phyloP scores from a whole-genome alignment of 768 basidiomycete species.

The Candolleomyces efflorescens region DNA sequence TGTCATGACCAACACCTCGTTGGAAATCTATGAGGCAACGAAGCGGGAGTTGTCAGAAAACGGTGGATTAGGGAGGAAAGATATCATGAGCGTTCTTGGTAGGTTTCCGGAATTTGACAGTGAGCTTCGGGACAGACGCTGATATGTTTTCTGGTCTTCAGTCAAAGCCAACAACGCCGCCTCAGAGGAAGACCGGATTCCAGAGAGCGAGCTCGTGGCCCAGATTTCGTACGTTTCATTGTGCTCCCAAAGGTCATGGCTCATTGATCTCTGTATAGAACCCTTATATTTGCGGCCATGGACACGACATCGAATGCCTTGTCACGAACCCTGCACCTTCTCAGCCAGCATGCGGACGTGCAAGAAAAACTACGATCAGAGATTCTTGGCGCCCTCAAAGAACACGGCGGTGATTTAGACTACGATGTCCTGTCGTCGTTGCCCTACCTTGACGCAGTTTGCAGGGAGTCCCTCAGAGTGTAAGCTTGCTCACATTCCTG shows the following conservation, averaged over 20 bases:
- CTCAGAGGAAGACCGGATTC: constrained; percentile 24
- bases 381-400: constrained; percentile 21
- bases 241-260: neutral
- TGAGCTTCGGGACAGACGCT: neutral
- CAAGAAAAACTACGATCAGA: constrained; percentile 35
- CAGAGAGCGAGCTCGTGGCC: constrained; percentile 34
- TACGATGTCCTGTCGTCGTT: constrained; percentile 34
- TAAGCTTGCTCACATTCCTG: constrained; percentile 9
- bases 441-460: constrained; percentile 36
- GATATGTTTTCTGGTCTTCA: constrained; percentile 11
- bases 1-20: constrained; percentile 27
- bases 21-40: constrained; percentile 28
- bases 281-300: constrained; percentile 35
- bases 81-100: constrained; percentile 45
- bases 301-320: constrained; percentile 39
- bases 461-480: constrained; percentile 36
- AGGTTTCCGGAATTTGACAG: constrained; percentile 9
- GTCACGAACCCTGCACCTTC: constrained; percentile 26
- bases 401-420: constrained; percentile 19
- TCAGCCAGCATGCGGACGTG: constrained; percentile 28
- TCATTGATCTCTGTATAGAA: constrained; percentile 14
- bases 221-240: constrained; percentile 25
- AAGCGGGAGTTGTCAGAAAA: constrained; percentile 21
- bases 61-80: constrained; percentile 36
- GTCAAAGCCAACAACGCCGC: constrained; percentile 37